phyloP scores from a whole-genome alignment of 306 rosid species.

The Malus domestica region DNA sequence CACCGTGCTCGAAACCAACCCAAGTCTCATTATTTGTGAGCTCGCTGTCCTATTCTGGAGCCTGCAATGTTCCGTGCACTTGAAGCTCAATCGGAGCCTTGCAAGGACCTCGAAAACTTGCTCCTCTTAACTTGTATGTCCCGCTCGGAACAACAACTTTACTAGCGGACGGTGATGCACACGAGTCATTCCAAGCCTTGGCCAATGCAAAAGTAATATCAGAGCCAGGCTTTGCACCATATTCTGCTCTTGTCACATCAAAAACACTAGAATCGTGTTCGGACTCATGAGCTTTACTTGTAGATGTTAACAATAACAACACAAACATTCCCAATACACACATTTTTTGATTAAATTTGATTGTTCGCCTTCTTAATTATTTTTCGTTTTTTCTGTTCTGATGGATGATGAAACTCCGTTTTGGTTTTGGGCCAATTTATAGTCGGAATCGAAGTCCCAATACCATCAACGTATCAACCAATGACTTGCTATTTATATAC shows the following conservation, averaged over 20 bases:
- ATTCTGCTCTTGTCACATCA: background rate
- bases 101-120: slow-evolving; percentile 1
- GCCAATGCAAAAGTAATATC: background rate
- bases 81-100: background rate
- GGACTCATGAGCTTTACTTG: background rate
- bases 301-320: background rate
- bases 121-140: background rate
- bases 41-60: background rate
- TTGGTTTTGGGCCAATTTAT: background rate
- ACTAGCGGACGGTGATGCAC: background rate
- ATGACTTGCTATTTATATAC: background rate
- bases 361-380: background rate
- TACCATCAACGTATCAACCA: background rate
- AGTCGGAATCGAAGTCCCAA: background rate
- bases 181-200: background rate
- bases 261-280: background rate
- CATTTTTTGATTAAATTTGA: background rate
- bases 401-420: background rate
- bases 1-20: background rate
- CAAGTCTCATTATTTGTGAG: background rate
- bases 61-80: background rate
- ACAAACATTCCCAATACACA: background rate
- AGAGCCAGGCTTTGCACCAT: background rate
- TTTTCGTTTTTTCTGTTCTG: background rate
- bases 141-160: background rate